These are phyloP conservation scores for Mycena alexandri DNA, from an alignment of 768 basidiomycete species.

Conservation along the genomic window DNA sequence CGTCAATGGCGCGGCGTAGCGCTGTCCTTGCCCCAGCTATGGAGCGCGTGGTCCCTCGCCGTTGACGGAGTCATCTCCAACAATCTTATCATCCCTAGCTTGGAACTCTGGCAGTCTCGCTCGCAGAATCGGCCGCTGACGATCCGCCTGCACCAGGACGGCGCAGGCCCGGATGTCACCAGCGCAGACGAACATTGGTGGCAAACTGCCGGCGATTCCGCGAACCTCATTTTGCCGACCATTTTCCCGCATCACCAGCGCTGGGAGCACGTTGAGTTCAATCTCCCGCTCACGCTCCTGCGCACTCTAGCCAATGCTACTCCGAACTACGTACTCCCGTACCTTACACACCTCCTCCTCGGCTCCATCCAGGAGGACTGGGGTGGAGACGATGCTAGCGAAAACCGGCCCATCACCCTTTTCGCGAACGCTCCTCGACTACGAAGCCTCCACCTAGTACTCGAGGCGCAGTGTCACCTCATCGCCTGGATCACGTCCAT, in stretches of 20 bases:
- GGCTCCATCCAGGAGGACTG: slow-evolving; percentile 10
- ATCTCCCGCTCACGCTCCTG: background rate
- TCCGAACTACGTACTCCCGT: background rate
- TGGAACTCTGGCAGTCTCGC: slow-evolving; percentile 15
- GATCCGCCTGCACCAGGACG: slow-evolving; percentile 12
- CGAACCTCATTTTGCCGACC: background rate
- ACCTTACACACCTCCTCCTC: slow-evolving; percentile 13
- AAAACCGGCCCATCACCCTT: slow-evolving; percentile 5
- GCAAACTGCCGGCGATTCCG: background rate
- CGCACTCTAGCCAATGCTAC: background rate
- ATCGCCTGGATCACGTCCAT: slow-evolving; percentile 3
- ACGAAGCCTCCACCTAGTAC: slow-evolving; percentile 20
- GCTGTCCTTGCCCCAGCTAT: slow-evolving; percentile 16
- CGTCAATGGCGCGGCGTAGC: slow-evolving; percentile 26
- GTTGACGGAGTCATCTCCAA: slow-evolving; percentile 3
- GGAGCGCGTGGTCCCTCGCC: slow-evolving; percentile 17
- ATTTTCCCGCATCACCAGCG: slow-evolving; percentile 4
- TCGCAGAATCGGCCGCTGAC: slow-evolving; percentile 23
- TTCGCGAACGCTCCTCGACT: slow-evolving; percentile 15
- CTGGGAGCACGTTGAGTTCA: slow-evolving; percentile 14
- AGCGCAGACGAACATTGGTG: slow-evolving; percentile 8
- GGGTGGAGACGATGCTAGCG: background rate
- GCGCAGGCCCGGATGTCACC: background rate
- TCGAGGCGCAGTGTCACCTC: slow-evolving; percentile 1
- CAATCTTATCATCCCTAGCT: background rate